Base-by-base conservation (phyloP, 345 rosid species). In the Linum tenue region DNA sequence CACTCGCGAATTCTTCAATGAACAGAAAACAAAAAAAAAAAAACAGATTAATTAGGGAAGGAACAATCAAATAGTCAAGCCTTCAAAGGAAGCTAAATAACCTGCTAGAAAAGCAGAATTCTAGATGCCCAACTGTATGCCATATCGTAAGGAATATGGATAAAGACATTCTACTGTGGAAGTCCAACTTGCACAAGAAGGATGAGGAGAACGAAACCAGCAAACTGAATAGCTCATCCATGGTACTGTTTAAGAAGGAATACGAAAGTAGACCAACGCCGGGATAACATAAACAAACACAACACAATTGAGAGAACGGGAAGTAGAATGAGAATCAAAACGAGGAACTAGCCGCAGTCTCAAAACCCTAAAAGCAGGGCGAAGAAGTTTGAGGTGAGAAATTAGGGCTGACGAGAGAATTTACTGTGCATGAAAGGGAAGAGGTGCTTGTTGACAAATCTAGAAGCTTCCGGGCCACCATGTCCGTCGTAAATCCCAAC, bases 401-500 rank as follows among this genome's bases (percentile, higher is more conserved):
- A 64, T 12, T 31, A 39, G 31, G 37, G 5, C 69, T 8, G n/a
- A 1, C 31, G 31, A 22, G 31, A 50, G 31, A 51, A 22, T 31
- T n/a, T 82, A 94, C 97, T 84, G 57, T 90, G 88, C 53, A 94
- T 75, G 73, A 70, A 81, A 67, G 95, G 89, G 67, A 94, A 86
- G 63, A 94, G 82, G 67, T 88, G 90, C 65, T 80, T 80, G 64
- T 88, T 90, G 68, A 94, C 92, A 72, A 94, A 94, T 73, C 97
- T 67, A 17, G 97, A 84, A 71, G 99, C 97, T 72, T 94, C 99
- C 8, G 99, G 97, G 0, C 99, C 99, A 2, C 99, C 99, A 59
- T 94, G 99, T 2, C 97, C 99, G 61, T 94, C 99, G 67, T 88
- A 83, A 59, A 94, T 91, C 16, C 99, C 99, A 16, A 90, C 85